Base-by-base conservation (phyloP, 2,329 filamentous ascomycete species). In the Penicillium psychrosexuale region DNA sequence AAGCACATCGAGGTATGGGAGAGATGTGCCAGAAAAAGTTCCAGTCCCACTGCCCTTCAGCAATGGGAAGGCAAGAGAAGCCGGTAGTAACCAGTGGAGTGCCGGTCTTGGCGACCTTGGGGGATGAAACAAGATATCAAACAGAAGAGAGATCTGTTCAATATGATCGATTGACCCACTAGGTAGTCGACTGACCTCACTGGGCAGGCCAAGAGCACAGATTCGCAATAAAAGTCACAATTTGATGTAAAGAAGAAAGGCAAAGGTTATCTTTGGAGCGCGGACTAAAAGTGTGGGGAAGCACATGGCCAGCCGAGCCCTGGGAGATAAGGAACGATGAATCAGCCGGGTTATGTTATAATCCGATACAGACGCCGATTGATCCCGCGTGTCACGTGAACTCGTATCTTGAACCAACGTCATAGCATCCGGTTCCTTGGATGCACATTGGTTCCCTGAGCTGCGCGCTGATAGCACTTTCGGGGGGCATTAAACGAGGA, bases 1-100 rank as follows among this genome's bases (percentile, higher is more conserved):
- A 63, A 63, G 62, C 60, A 67, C 69, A 71, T 72, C 69, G 68
- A 71, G 64, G 66, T 67, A 60, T 63, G 66, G 61, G 60, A 65
- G 54, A 61, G 61, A 59, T 57, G 58, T 61, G 61, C 56, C 58
- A 55, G 47, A 40, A 53, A 51, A 15, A 38, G 33, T 45, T 42
- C 37, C 34, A 49, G 19, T 47, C 44, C 39, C 47, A 58, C 61
- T 57, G 57, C 39, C 34, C n/a, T 44, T 40, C 53, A 62, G 55
- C 62, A 50, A 50, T 55, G 52, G 46, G 40, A 47, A 54, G 47
- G 30, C 43, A 47, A 57, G 28, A 8, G 17, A 9, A 59, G 30
- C 39, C 13, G 40, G 43, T n/a, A 53, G 28, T 40, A 33, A 49
- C 28, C 37, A 50, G 30, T 28, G 19, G 8, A 43, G 37, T 33